Evolutionary conservation across 208 protist species (phyloP), one percentile per base, ranked within the genome.

Genomic region (Wallacemonas collosoma): DNA sequence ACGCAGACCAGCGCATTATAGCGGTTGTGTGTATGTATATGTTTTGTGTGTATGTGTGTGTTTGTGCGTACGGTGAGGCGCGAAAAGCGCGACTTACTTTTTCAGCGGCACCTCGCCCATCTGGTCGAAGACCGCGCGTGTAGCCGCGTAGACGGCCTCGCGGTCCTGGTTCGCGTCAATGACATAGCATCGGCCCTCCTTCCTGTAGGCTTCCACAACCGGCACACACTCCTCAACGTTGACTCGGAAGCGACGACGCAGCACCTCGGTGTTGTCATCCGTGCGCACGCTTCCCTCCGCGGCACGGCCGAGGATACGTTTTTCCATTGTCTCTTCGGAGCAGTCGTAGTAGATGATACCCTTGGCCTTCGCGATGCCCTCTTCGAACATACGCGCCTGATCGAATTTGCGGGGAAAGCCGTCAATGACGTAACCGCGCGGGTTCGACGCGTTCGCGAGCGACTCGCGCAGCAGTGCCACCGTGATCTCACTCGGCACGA

Each of bases 401-500:
- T 94, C 92, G 51, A 76, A 68, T 71, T 93, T 94, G 44, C 94
- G 81, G 6, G 94, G 94, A 68, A 97, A 98, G 44, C 94, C 93
- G 73, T 97, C 92, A 55, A 97, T 86, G 40, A 98, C 68, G 67
- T 90, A 98, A n/a, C 92, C 92, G 44, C 57, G 63, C 1, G 89
- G 74, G 58, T 86, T 95, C 9, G 82, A 78, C n/a, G 78, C 36
- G 43, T 87, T 75, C 4, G 40, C 71, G 58, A 98, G 93, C n/a
- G 82, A 82, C 41, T 93, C 54, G 3, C 65, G 39, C 14, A 98
- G 72, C 36, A 97, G 81, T 51, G 84, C 86, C 50, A 98, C 87
- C 6, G 94, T 98, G 39, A 97, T 89, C 71, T 98, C 91, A 47
- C 82, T 89, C 4, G 90, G 90, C 2, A 97, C 93, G 63, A 97